Base-by-base conservation (phyloP, 306 rosid genomes). In the Quercus alba region DNA sequence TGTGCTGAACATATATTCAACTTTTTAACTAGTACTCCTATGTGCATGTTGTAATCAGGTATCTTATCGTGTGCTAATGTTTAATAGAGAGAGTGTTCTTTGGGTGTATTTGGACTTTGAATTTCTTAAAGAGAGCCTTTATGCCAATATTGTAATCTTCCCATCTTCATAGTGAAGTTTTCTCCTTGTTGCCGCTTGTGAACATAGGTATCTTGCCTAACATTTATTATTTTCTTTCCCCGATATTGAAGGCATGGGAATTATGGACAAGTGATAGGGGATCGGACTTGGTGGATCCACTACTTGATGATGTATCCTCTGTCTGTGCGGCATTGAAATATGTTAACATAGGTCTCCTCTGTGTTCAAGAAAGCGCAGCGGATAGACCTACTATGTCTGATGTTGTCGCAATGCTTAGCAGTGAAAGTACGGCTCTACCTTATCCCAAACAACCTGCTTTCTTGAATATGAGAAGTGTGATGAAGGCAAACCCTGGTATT, bases 311-410 rank as follows among this genome's bases (percentile, higher is more conserved):
- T 55, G 49, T 30, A 28, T 55, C 64, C 35, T 9, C 21, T 20
- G 56, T 41, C 7, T n/a, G 44, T 23, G 41, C 30, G 54, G 38
- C 18, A n/a, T 77, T 78, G 19, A 74, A 67, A 78, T 85, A 62
- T 3, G 81, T 85, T 72, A 85, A 78, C 58, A 85, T 81, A 70
- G 83, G 72, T 54, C 75, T 81, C 33, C 83, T 85, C 0, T 81
- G 88, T 74, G 88, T 81, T 55, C 85, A 84, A 77, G 85, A 81
- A 74, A 70, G 78, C 3, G 68, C 88, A 64, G 74, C 15, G 3
- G 88, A 85, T 10, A 81, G 88, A 10, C 85, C 88, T 21, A 75
- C 63, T 28, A 78, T 85, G 84, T 78, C 84, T 64, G 84, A 81
- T 57, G 84, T 81, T 75, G 85, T 78, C 41, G 72, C 88, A 10